Evolutionary conservation across 805 yeast species (phyloP), one percentile per base, ranked within the genome.

Genomic region (Yueomyces sinensis): DNA sequence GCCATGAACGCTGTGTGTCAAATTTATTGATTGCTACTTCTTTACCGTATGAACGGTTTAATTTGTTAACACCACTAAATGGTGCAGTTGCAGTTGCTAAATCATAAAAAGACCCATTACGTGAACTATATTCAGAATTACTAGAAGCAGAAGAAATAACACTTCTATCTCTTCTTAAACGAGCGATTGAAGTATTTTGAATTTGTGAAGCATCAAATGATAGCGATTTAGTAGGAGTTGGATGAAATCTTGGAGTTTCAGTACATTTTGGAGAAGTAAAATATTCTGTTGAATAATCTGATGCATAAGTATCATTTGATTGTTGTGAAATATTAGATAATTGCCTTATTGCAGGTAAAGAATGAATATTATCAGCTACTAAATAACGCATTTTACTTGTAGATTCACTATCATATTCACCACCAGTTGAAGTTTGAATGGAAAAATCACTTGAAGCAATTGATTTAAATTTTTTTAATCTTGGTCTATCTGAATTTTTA

Each of bases 251-350:
- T 37, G 30, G 27, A 23, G 39, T 33, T n/a, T 44, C 46, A 3
- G 39, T 32, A 9, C 32, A 31, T 17, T 34, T 33, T 14, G 36
- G 30, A 9, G 44, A 41, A 4, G 45, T 41, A 19, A 9, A 22
- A 18, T 29, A 34, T 27, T 56, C 54, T 4, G 70, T 67, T 0
- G 76, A 70, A 29, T 66, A 62, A 36, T 72, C 77, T 0, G 78
- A 72, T 28, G 62, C 54, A 3, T 65, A 62, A 1, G 75, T 68
- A 30, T 58, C 53, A 32, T 55, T 62, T 0, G 73, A 68, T 4
- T 29, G 27, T 17, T 70, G 66, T 0, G 79, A 73, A 1, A 72
- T 48, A 28, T 65, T 61, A 1, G 80, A 73, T 0, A 62, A 59
- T 4, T 77, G 76, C 33, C 78, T 54, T 20, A 43, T 52, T 27